A percentile compares a stretch with the other conserved stretches of the same genome.
Evolutionary conservation across 2,329 filamentous ascomycete genomes (phyloP).

Genomic region (Penicillium olsonii): DNA sequence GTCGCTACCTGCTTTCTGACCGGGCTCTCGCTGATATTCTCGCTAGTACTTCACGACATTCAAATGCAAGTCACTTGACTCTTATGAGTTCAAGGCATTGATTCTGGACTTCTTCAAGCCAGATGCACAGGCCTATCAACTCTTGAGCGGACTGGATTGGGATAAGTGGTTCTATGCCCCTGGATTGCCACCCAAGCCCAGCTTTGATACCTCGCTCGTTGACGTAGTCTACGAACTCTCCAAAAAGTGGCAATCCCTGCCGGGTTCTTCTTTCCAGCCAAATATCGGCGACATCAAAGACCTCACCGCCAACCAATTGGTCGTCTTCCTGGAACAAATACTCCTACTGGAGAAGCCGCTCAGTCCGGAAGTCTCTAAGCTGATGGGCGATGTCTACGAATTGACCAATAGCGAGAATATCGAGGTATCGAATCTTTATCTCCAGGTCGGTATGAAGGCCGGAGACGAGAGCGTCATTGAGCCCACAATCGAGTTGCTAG

Average conservation of each 20-base stretch:
- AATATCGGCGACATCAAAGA: constrained; percentile 66
- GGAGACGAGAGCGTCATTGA: constrained; percentile 69
- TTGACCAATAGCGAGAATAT: constrained; percentile 77
- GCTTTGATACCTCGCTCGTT: constrained; percentile 85
- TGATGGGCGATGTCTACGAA: constrained; percentile 74
- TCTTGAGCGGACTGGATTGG: constrained; percentile 78
- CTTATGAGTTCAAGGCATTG: constrained; percentile 89
- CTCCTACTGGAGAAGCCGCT: constrained; percentile 68
- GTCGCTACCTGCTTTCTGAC: constrained; percentile 7
- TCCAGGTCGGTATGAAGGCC: constrained; percentile 74
- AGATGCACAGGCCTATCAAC: constrained; percentile 63
- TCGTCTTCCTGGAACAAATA: constrained; percentile 84
- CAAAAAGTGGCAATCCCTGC: constrained; percentile 71
- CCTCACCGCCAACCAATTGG: constrained; percentile 83
- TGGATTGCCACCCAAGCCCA: constrained; percentile 84
- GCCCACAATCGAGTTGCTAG: constrained; percentile 72
- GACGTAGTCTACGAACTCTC: constrained; percentile 83
- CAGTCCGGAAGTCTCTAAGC: constrained; percentile 63
- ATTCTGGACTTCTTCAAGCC: constrained; percentile 79
- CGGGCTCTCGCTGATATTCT: constrained; percentile 7
- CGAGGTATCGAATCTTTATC: constrained; percentile 80
- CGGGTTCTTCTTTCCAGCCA: constrained; percentile 58
- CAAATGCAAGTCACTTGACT: constrained; percentile 84
- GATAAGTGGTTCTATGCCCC: constrained; percentile 85
- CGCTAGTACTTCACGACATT: constrained; percentile 77